Evolutionary conservation across 2,329 filamentous ascomycete species (phyloP).

Genomic region (Hypomyces rosellus): DNA sequence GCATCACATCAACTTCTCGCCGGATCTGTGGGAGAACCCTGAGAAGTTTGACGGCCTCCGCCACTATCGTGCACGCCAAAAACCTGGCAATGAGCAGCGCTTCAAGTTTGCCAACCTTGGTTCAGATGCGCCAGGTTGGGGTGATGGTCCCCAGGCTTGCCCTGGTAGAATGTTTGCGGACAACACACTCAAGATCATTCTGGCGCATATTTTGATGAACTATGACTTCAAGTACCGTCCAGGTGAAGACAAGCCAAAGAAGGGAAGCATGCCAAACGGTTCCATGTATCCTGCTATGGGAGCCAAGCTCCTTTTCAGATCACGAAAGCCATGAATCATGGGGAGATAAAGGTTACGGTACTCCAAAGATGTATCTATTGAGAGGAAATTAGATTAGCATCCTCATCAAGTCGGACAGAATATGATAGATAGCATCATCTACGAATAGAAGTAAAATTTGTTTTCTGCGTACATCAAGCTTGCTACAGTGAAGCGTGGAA

Average conservation of each 20-base stretch:
- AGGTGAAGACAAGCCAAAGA: conserved; percentile 4
- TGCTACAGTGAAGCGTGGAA: no score
- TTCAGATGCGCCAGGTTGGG: conserved; percentile 17
- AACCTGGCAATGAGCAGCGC: conserved; percentile 14
- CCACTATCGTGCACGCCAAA: conserved; percentile 14
- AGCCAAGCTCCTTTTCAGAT: not conserved
- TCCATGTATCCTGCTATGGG: conserved; percentile 20
- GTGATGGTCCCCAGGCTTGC: conserved; percentile 21
- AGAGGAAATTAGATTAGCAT: no score
- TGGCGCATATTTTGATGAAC: conserved; percentile 18
- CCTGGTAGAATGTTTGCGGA: conserved; percentile 18
- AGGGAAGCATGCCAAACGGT: conserved; percentile 10
- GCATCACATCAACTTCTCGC: conserved; percentile 15
- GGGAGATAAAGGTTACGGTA: no score
- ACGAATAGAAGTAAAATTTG: no score
- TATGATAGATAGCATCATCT: no score
- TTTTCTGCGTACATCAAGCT: no score
- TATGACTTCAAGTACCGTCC: conserved; percentile 16
- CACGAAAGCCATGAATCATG: not conserved
- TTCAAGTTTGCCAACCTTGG: conserved; percentile 17
- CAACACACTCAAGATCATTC: conserved; percentile 19
- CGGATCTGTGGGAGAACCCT: conserved; percentile 15
- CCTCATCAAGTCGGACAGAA: no score
- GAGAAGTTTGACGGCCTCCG: conserved; percentile 17
- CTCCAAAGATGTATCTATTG: no score